Evolutionary conservation across 345 rosid species (phyloP), one percentile per base, ranked within the genome.

Genomic region (Arabidopsis arenosa): DNA sequence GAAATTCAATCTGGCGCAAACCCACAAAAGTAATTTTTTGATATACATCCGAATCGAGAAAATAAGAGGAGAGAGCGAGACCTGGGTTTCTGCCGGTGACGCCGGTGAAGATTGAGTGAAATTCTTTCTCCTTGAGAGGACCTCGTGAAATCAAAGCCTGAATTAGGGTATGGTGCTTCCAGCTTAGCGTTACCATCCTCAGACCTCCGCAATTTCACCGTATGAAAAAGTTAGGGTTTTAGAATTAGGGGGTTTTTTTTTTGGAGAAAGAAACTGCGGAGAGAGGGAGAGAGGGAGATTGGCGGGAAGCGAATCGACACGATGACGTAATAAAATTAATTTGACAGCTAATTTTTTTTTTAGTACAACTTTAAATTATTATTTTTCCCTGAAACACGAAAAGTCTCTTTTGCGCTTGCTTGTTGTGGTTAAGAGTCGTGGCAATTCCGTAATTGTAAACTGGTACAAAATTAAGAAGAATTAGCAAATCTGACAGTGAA

Each of bases 131-230:
- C 60, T 75, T 49, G 47, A 95, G 90, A 40, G 99, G 97, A 53
- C 99, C 99, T 53, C 97, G 90, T 4, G 87, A 77, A 70, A 95
- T 78, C 80, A 95, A 66, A 68, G 93, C 86, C 77, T 95, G 99
- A 74, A 95, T 82, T 60, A 95, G 89, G 44, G 90, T 74, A 41
- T 92, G 96, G 84, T 95, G 97, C 80, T 78, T 83, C 91, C 90
- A 90, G 61, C 53, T 83, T 33, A 92, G 79, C 66, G 79, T 80
- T 11, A 70, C 80, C 97, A 92, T 91, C 52, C 9, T 70, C 53
- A 13, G n/a, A 63, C 2, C 26, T 2, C 39, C 2, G 3, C 36
- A 70, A 64, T 62, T 69, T 43, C 70, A 62, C 63, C 39, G 5
- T 11, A 0, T 0, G 7, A 21, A 68, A 33, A 12, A 15, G n/a